phyloP scores from a whole-genome alignment of 495 filamentous ascomycete species.

The Lasiosphaeria ovina region DNA sequence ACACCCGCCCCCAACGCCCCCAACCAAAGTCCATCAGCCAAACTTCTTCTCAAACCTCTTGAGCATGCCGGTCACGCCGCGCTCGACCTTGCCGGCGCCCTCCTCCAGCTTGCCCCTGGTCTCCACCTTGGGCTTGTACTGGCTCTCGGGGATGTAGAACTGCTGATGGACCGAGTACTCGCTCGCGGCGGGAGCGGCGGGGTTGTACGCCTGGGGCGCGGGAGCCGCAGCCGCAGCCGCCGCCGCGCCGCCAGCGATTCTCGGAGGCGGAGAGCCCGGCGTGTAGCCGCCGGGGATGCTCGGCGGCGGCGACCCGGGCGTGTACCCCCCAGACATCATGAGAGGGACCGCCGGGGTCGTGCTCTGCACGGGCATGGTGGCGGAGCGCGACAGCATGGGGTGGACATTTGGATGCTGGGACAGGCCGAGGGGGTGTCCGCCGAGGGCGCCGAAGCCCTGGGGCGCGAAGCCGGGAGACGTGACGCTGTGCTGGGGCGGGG shows the following conservation, averaged over 20 bases:
- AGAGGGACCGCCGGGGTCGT: no score
- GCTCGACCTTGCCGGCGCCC: conserved; percentile 67
- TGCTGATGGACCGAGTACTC: conserved; percentile 73
- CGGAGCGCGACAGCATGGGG: conserved; percentile 39
- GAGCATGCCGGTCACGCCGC: conserved; percentile 73
- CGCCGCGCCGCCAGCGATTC: conserved; percentile 24
- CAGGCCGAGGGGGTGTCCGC: conserved; percentile 35
- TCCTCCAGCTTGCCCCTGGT: conserved; percentile 62
- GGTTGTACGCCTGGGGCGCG: conserved; percentile 39
- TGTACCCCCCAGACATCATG: no score
- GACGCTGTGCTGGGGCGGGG: conserved; percentile 38
- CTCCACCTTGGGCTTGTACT: conserved; percentile 53
- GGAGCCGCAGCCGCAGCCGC: conserved; percentile 27
- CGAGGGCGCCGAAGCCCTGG: conserved; percentile 37
- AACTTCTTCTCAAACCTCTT: conserved; percentile 90
- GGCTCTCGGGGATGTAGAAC: conserved; percentile 68
- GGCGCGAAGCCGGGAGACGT: conserved; percentile 42
- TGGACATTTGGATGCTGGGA: conserved; percentile 30
- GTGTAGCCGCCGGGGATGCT: conserved; percentile 15
- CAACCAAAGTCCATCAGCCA: conserved; percentile 27
- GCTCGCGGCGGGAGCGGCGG: conserved; percentile 16
- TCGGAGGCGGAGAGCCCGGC: conserved; percentile 36
- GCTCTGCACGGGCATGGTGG: conserved; percentile 39
- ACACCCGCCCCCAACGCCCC: background rate
- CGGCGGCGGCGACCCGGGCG: conserved; percentile 20